phyloP scores from a whole-genome alignment of 1,284 basidiomycete genomes.

The Ganoderma resinaceum region DNA sequence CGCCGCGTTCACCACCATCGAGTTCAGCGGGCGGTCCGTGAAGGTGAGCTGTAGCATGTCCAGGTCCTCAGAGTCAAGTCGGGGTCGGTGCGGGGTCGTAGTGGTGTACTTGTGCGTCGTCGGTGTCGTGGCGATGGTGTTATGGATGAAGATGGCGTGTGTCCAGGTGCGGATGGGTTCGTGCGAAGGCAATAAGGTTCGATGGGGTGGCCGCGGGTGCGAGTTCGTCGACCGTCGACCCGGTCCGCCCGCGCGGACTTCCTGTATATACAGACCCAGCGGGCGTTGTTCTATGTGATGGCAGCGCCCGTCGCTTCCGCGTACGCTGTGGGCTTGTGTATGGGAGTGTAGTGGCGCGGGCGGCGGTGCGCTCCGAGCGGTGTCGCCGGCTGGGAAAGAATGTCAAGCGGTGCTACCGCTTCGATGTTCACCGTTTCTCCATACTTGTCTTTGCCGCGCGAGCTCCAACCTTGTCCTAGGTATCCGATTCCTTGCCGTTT shows the following conservation, averaged over 20 bases:
- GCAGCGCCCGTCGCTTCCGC: background rate
- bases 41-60: conserved; percentile 2
- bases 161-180: background rate
- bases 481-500: background rate
- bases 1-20: background rate
- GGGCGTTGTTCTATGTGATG: background rate
- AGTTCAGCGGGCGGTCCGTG: conserved; percentile 6
- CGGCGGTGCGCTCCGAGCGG: background rate
- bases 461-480: background rate
- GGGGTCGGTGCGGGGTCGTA: background rate
- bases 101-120: background rate
- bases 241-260: background rate
- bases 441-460: background rate
- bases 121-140: background rate
- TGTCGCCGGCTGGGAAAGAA: background rate
- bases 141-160: background rate
- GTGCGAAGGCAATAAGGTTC: background rate
- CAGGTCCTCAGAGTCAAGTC: background rate
- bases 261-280: background rate
- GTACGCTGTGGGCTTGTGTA: background rate
- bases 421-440: background rate
- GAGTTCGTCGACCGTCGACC: background rate
- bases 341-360: background rate
- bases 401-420: background rate
- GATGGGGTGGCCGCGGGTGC: background rate